phyloP scores from a whole-genome alignment of 108 stramenopile genomes.

The Stephanodiscus minutulus region DNA sequence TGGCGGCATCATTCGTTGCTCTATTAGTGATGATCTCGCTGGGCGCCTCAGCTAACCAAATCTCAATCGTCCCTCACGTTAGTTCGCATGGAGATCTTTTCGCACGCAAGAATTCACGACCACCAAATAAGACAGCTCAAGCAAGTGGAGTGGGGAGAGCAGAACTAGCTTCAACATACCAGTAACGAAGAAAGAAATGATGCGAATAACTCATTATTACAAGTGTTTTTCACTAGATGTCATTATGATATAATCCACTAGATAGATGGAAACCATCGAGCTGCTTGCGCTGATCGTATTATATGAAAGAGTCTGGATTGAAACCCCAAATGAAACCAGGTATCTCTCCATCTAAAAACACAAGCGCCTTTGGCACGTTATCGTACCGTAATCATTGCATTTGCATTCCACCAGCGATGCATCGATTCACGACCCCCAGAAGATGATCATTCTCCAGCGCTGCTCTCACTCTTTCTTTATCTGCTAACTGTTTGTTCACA shows the following conservation, averaged over 20 bases:
- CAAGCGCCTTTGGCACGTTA: neutral
- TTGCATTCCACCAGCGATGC: slow-evolving; percentile 78
- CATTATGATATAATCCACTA: neutral
- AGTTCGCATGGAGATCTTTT: neutral
- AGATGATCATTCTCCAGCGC: slow-evolving; percentile 98
- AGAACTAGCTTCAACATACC: neutral
- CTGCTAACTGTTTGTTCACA: slow-evolving; percentile 96
- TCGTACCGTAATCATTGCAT: slow-evolving; percentile 7
- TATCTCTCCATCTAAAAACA: too few species aligned
- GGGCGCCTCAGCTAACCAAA: neutral
- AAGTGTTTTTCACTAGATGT: too few species aligned
- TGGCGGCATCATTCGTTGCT: neutral
- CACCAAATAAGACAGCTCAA: neutral
- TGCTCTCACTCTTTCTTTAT: slow-evolving; percentile 98
- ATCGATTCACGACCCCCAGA: slow-evolving; percentile 95
- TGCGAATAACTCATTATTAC: neutral
- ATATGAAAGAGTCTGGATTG: neutral
- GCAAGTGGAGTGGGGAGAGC: neutral
- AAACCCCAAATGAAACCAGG: too few species aligned
- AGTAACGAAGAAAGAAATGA: neutral
- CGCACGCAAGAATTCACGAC: neutral
- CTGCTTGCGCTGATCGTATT: neutral
- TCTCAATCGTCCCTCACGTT: neutral
- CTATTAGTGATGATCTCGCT: neutral
- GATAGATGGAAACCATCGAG: neutral